phyloP scores from a whole-genome alignment of 2,329 filamentous ascomycete genomes.

The Ambrosiella beaveri region DNA sequence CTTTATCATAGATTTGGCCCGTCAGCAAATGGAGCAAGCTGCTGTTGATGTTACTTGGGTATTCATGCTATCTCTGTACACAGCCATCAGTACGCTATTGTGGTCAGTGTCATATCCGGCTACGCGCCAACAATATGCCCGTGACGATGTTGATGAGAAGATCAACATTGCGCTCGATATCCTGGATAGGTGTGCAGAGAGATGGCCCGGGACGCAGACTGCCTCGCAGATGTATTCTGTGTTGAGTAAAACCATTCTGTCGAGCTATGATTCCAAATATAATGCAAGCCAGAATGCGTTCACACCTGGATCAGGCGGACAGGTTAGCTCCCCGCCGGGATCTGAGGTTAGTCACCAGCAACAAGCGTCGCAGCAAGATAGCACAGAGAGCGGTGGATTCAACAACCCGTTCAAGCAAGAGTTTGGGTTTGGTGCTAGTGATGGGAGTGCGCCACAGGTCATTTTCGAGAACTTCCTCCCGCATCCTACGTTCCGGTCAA shows the following conservation, averaged over 20 bases:
- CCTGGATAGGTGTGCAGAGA: constrained; percentile 61
- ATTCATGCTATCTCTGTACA: constrained; percentile 76
- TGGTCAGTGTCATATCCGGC: constrained; percentile 84
- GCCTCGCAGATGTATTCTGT: constrained; percentile 76
- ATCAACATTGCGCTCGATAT: constrained; percentile 61
- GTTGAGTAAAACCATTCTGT: constrained; percentile 69
- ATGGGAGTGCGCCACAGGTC: constrained; percentile 2
- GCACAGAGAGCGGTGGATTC: not conserved
- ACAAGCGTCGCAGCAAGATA: not conserved
- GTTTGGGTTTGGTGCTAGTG: constrained; percentile 8
- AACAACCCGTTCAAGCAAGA: constrained; percentile 10
- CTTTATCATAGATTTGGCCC: constrained; percentile 66
- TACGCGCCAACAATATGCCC: constrained; percentile 53
- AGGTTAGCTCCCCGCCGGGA: constrained; percentile 29
- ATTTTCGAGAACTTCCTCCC: constrained; percentile 10
- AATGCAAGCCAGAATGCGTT: constrained; percentile 20
- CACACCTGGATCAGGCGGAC: constrained; percentile 30
- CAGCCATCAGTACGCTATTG: constrained; percentile 77
- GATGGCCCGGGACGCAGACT: constrained; percentile 81
- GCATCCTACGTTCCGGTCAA: constrained; percentile 44
- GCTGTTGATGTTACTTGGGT: constrained; percentile 86
- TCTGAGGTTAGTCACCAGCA: constrained; percentile 19
- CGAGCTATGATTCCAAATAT: constrained; percentile 57
- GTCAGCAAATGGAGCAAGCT: constrained; percentile 58
- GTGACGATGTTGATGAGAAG: constrained; percentile 60